Conservation (phyloP, 2,329 filamentous ascomycete genomes). For the Cladosporium cucumerinum region DNA sequence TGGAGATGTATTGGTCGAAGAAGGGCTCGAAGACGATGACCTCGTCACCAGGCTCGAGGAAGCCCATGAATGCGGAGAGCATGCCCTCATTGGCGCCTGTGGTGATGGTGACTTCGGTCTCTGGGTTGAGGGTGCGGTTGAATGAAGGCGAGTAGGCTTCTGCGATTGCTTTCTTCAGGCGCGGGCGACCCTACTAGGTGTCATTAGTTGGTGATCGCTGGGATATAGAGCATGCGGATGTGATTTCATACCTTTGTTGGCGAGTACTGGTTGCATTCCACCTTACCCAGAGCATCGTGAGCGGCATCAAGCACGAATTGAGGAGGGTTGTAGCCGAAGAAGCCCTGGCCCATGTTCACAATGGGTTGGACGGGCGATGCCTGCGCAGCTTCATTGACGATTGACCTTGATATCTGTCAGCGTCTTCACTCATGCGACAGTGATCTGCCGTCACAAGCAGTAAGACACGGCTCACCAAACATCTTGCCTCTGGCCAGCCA, state of each 20-base stretch:
- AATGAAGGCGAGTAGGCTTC: slow-evolving; percentile 90
- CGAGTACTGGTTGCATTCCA: slow-evolving; percentile 98
- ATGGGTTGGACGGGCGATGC: slow-evolving; percentile 63
- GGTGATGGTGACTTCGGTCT: slow-evolving; percentile 91
- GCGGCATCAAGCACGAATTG: slow-evolving; percentile 87
- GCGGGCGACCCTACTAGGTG: slow-evolving; percentile 64
- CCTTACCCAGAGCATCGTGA: slow-evolving; percentile 80
- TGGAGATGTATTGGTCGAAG: slow-evolving; percentile 98
- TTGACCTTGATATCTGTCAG: slow-evolving; percentile 47
- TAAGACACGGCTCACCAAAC: slow-evolving; percentile 47
- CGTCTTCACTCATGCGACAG: background rate
- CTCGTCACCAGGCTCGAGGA: slow-evolving; percentile 90
- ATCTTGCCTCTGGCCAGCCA: slow-evolving; percentile 56
- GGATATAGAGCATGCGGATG: background rate
- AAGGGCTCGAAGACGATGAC: slow-evolving; percentile 98
- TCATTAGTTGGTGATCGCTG: slow-evolving; percentile 18
- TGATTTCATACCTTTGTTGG: slow-evolving; percentile 67
- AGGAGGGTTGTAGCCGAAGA: slow-evolving; percentile 93
- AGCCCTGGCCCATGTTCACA: slow-evolving; percentile 69
- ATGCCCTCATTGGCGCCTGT: slow-evolving; percentile 91
- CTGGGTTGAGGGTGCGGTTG: slow-evolving; percentile 75
- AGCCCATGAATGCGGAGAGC: slow-evolving; percentile 96
- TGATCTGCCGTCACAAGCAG: background rate
- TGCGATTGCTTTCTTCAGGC: slow-evolving; percentile 88
- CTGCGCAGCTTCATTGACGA: slow-evolving; percentile 65